Conservation (phyloP, 441 rosid species). For the Gossypium lobatum region DNA sequence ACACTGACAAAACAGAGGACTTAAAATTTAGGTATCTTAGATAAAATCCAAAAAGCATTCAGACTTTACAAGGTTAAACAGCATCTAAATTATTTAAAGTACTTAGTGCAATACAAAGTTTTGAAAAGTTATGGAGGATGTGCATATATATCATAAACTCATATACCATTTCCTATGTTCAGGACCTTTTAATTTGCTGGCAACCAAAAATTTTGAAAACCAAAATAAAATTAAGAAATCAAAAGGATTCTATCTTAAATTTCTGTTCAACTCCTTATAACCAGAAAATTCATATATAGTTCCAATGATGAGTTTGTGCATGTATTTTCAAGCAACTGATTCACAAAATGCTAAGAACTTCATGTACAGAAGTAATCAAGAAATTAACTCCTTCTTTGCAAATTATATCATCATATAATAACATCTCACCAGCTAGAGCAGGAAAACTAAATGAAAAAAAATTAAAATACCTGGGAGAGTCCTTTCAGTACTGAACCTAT, state of each 20-base stretch:
- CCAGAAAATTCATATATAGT: not conserved
- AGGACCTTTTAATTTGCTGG: not conserved
- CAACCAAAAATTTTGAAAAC: not conserved
- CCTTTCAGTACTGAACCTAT: constrained; percentile 81
- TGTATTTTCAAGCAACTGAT: not conserved
- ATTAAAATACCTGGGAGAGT: constrained; percentile 55
- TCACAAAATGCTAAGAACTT: not conserved
- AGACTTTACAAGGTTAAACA: not conserved
- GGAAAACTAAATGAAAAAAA: not conserved
- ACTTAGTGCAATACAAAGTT: not conserved
- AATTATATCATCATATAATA: constrained; percentile 1
- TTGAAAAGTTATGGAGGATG: constrained; percentile 2
- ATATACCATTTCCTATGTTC: not conserved
- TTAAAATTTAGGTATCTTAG: not conserved
- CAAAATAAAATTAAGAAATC: not conserved
- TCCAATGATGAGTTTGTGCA: not conserved
- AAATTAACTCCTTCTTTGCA: not conserved
- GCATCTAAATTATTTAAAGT: not conserved
- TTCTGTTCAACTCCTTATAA: not conserved
- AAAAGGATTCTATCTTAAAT: not conserved
- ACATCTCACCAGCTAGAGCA: not conserved
- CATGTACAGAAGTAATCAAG: not conserved
- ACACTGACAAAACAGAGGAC: not conserved
- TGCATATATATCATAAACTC: not conserved
- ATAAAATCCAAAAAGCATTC: constrained; percentile 2